Evolutionary conservation across 148 eudicot species (phyloP), one percentile per base, ranked within the genome.

Genomic region (Chenopodium suecicum): DNA sequence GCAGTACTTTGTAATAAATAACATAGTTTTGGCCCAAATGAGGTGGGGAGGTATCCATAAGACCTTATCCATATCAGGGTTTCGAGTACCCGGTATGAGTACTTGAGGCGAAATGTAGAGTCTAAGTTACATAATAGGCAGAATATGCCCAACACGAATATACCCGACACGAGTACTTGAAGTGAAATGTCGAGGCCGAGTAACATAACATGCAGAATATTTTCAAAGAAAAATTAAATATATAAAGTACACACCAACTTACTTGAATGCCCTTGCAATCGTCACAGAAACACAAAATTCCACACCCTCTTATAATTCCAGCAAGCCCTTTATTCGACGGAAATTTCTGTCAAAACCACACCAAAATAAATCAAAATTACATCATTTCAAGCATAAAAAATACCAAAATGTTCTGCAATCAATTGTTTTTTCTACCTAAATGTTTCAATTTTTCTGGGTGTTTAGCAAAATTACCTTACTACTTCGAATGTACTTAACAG

Each of bases 241-340:
- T 17, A 13, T 7, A 25, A 71, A 68, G 23, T 50, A 19, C 27
- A 75, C 31, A 37, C 68, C 79, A n/a, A 82, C 91, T 87, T 85
- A 92, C 98, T 71, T 85, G 70, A 69, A 32, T 75, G 77, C 95
- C 97, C 54, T 81, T 69, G 89, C 98, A 94, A 9, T 72, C 65
- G 7, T 70, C 80, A 83, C 98, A 94, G 56, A 56, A 88, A 69
- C 98, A 94, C 82, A 92, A 75, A 50, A 94, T 84, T 19, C 91
- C 94, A 79, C 68, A n/a, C 70, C 92, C 97, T 67, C 29, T 88
- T 13, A 94, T 83, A 27, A 85, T 83, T 73, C 98, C 98, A 46
- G 68, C 70, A 79, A 92, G 91, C 81, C 90, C 91, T 34, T 13
- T 68, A 65, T 87, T 82, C 20, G 75, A 19, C 1, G 69, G 74